Conservation (phyloP, 805 yeast genomes). For the Candida ovalis region DNA sequence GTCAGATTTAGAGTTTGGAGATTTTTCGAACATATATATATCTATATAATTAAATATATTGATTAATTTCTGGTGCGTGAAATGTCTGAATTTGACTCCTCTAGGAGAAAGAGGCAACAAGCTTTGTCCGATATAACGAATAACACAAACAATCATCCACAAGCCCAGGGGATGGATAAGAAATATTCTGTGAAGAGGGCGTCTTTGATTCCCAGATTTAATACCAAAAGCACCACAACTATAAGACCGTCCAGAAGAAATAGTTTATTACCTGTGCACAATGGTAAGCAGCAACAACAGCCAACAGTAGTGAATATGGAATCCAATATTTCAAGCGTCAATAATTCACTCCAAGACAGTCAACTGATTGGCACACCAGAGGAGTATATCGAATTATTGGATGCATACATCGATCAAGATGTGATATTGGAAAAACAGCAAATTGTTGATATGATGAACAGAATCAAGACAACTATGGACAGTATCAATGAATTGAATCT, state of each 20-base stretch:
- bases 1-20: too few species aligned
- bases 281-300: neutral
- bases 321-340: neutral
- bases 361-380: slow-evolving; percentile 5
- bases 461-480: slow-evolving; percentile 11
- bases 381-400: slow-evolving; percentile 20
- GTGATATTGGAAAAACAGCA: slow-evolving; percentile 22
- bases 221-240: neutral
- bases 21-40: too few species aligned
- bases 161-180: neutral
- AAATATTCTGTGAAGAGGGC: neutral
- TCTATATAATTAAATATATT: too few species aligned
- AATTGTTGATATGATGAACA: slow-evolving; percentile 12
- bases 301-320: neutral
- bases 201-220: slow-evolving; percentile 5
- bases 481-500: slow-evolving; percentile 18
- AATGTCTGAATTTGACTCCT: neutral
- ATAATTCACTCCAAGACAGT: neutral
- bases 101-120: neutral
- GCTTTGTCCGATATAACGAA: slow-evolving; percentile 1
- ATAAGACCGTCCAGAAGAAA: neutral
- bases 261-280: slow-evolving; percentile 2
- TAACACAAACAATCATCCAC: neutral
- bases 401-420: slow-evolving; percentile 23
- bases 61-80: too few species aligned